Conservation (phyloP, 140 eudicot genomes). For the Senecio squalidus region DNA sequence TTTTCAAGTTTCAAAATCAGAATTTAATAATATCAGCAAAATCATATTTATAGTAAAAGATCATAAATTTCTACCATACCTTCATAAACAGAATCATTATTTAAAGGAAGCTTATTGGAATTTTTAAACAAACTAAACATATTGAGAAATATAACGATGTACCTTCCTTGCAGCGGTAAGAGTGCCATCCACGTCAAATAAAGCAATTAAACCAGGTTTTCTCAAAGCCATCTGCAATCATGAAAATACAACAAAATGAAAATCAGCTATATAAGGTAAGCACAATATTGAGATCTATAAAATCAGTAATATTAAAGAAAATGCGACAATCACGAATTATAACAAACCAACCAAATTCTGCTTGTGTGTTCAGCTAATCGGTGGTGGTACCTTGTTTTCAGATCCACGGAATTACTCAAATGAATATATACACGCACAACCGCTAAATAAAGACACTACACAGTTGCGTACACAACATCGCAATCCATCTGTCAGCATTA, state of each 20-base stretch:
- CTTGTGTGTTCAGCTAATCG: not conserved
- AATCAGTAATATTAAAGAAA: not conserved
- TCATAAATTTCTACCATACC: conserved; percentile 1
- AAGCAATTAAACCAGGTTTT: conserved; percentile 78
- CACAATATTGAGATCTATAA: conserved; percentile 2
- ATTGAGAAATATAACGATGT: conserved; percentile 5
- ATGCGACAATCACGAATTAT: not conserved
- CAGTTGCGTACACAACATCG: conserved; percentile 10
- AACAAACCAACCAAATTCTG: conserved; percentile 13
- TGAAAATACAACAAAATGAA: conserved; percentile 10
- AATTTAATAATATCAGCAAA: not conserved
- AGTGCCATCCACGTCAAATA: conserved; percentile 95
- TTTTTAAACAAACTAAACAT: not conserved
- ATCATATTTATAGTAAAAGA: not conserved
- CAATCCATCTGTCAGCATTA: conserved; percentile 17
- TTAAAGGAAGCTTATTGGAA: conserved; percentile 4
- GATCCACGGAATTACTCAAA: conserved; percentile 15
- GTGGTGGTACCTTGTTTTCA: conserved; percentile 9
- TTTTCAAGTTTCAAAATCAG: not conserved
- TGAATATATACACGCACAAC: conserved; percentile 7
- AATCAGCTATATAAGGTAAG: not conserved
- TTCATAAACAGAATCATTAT: not conserved
- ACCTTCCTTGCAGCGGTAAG: conserved; percentile 95
- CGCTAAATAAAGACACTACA: conserved; percentile 7
- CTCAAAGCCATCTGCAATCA: conserved; percentile 48